A percentile compares a stretch with the other conserved stretches of the same genome.
Evolutionary conservation across 495 filamentous ascomycete genomes (phyloP).

Genomic region (Glonium stellatum): DNA sequence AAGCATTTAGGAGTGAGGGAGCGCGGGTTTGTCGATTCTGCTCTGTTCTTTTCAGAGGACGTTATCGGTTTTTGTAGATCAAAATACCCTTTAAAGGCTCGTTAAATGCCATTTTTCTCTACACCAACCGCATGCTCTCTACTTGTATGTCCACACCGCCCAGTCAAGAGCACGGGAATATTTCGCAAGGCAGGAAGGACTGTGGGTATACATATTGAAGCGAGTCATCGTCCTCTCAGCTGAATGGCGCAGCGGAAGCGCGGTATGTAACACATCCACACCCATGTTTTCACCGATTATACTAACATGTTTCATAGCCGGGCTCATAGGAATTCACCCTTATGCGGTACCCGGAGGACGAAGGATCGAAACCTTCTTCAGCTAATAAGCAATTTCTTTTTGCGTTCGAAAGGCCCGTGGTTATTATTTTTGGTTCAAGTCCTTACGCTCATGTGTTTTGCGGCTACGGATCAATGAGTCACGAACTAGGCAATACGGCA

Average conservation of each 20-base stretch:
- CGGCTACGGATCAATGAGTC: too few relatives aligned
- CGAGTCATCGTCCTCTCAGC: constrained; percentile 1
- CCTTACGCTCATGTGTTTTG: too few relatives aligned
- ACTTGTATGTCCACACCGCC: not conserved
- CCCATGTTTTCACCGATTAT: not conserved
- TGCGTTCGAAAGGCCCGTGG: not conserved
- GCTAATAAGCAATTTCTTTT: constrained; percentile 12
- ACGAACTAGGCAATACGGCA: too few relatives aligned
- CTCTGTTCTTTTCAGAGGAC: too few relatives aligned
- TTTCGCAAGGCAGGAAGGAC: not conserved
- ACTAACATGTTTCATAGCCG: constrained; percentile 8
- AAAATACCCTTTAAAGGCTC: too few relatives aligned
- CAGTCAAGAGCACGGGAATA: not conserved
- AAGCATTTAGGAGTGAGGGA: not conserved
- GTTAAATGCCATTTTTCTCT: too few relatives aligned
- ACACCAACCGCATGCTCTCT: not conserved
- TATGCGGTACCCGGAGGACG: constrained; percentile 24
- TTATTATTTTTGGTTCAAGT: not conserved
- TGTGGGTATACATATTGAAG: too few relatives aligned
- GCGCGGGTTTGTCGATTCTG: not conserved
- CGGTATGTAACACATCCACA: not conserved
- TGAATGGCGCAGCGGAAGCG: constrained; percentile 28
- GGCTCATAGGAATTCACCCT: constrained; percentile 24
- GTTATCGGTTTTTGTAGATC: too few relatives aligned
- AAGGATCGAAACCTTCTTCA: constrained; percentile 18